Evolutionary conservation across 805 yeast species (phyloP).

Genomic region (Saccharomycopsis selenospora): DNA sequence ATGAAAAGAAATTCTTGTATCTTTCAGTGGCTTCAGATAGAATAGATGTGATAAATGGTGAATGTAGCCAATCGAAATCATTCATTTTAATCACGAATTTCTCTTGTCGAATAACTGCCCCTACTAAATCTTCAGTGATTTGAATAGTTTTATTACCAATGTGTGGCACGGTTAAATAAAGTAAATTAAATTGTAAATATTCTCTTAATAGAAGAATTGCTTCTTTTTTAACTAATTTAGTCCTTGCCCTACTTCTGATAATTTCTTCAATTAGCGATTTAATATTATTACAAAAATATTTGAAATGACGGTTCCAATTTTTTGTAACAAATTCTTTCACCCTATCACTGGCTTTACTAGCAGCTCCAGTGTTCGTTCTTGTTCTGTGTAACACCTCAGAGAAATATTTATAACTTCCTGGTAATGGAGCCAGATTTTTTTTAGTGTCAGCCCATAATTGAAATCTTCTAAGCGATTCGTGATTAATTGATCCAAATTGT

Average conservation of each 20-base stretch:
- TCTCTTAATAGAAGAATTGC: neutral
- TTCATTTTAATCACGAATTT: neutral
- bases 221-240: neutral
- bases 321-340: too few species aligned
- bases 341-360: neutral
- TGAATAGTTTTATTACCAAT: slow-evolving; percentile 36
- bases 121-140: slow-evolving; percentile 42
- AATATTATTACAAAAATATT: too few species aligned
- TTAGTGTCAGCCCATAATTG: neutral
- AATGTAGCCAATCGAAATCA: neutral
- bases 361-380: neutral
- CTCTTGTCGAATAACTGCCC: slow-evolving; percentile 28
- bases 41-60: neutral
- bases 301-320: too few species aligned
- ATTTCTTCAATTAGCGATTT: too few species aligned
- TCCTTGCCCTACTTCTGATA: neutral
- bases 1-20: neutral
- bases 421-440: neutral
- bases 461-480: neutral
- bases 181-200: neutral
- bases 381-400: neutral
- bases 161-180: neutral
- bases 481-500: neutral
- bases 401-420: neutral
- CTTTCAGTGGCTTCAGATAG: neutral